Evolutionary conservation across 106 monocot species (phyloP), one percentile per base, ranked within the genome.

Genomic region (Dioscorea alata): DNA sequence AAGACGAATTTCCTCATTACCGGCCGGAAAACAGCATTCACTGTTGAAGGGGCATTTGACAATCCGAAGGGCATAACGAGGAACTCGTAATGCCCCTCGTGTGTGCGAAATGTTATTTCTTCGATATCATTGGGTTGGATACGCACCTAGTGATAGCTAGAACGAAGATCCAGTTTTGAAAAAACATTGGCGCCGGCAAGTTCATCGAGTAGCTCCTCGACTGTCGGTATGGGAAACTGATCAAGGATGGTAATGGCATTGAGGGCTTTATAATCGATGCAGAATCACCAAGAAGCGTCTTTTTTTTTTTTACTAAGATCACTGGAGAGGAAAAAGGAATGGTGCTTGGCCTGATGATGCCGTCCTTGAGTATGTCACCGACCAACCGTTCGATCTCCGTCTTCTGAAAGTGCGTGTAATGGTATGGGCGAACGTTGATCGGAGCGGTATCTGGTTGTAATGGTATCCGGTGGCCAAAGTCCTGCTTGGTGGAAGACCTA

Each of bases 121-220:
- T 62, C 19, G 19, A 69, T 62, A 57, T 79, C 79, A n/a, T n/a
- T n/a, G 0, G 23, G 17, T 12, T 2, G 17, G 60, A 79, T 64
- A 23, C 67, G 24, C 0, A 79, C 35, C 32, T 79, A 69, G 25
- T 79, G 79, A 49, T 74, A 79, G 4, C 68, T 62, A 12, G 59
- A 35, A 19, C 57, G 54, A 8, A 78, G 32, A 20, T 76, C 75
- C 0, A 76, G 48, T 22, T 76, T 76, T 10, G 75, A 61, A 49
- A 76, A 76, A 32, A 68, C 12, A 2, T 13, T 33, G 19, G 75
- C 59, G 31, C 75, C 69, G 53, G 69, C 15, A 4, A 76, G 32
- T 49, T 76, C 75, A 33, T 76, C 75, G 1, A 76, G 14, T 12
- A 76, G 19, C 8, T 76, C 76, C 52, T 76, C 76, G 0, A 76